phyloP scores from a whole-genome alignment of 2,329 filamentous ascomycete species.

The Fusarium falciforme region DNA sequence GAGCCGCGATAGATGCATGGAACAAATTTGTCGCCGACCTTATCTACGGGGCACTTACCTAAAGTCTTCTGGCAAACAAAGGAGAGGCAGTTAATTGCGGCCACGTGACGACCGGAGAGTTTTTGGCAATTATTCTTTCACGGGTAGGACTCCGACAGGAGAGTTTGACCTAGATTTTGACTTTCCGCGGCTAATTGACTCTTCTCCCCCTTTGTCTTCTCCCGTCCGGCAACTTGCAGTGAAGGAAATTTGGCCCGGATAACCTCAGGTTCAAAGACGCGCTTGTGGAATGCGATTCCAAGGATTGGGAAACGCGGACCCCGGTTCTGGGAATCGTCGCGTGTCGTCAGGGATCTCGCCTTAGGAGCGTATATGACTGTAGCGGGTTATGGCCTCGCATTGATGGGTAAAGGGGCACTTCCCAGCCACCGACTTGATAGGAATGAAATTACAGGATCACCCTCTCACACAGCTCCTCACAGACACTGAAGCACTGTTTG shows the following conservation, averaged over 20 bases:
- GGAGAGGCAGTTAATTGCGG: slow-evolving; percentile 5
- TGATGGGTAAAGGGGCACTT: slow-evolving; percentile 2
- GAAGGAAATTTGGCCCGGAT: not conserved
- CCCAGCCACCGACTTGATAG: slow-evolving; percentile 16
- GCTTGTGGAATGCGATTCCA: slow-evolving; percentile 6
- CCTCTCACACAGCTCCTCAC: too few relatives aligned
- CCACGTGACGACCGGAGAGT: slow-evolving; percentile 13
- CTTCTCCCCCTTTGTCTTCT: not conserved
- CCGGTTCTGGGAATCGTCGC: slow-evolving; percentile 33
- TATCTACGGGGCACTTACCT: not conserved
- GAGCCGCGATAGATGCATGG: slow-evolving; percentile 45
- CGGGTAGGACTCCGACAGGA: not conserved
- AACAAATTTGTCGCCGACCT: slow-evolving; percentile 22
- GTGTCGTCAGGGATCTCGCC: slow-evolving; percentile 29
- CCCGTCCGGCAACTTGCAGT: slow-evolving; percentile 1
- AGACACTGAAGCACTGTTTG: not conserved
- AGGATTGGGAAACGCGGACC: slow-evolving; percentile 19
- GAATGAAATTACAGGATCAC: not conserved
- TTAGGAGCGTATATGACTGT: not conserved
- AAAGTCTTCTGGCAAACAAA: not conserved
- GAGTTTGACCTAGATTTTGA: not conserved
- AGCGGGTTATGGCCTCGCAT: slow-evolving; percentile 9
- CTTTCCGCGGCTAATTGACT: not conserved
- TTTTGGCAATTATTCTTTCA: not conserved
- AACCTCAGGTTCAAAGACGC: not conserved